Percentiles rank a stretch among this genome's conserved stretches.
Conservation (phyloP, 352 stramenopile species). For the Phytophthora multivora region DNA sequence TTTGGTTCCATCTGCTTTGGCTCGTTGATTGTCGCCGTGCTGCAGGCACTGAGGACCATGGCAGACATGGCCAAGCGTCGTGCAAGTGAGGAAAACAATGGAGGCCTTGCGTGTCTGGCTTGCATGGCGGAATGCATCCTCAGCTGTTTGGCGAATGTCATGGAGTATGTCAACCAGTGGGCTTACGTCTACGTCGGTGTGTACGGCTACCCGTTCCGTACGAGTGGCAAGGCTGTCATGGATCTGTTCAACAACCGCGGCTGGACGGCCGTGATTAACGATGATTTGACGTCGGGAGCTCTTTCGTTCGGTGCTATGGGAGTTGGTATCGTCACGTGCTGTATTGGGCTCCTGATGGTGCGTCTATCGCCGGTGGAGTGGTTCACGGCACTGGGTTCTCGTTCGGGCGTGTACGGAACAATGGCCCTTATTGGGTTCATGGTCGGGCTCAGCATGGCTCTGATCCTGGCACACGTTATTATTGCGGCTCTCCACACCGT, state of each 20-base stretch:
- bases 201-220: constrained; percentile 88
- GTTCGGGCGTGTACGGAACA: constrained; percentile 53
- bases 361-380: constrained; percentile 66
- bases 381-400: constrained; percentile 60
- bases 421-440: constrained; percentile 80
- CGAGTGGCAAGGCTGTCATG: constrained; percentile 88
- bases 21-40: constrained; percentile 86
- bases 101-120: constrained; percentile 73
- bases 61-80: constrained; percentile 69
- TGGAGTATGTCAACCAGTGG: constrained; percentile 92
- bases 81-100: constrained; percentile 76
- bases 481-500: constrained; percentile 86
- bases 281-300: constrained; percentile 84
- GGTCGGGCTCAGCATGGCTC: constrained; percentile 79
- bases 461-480: constrained; percentile 84
- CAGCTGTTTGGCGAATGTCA: constrained; percentile 80
- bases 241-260: constrained; percentile 86
- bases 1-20: constrained; percentile 87
- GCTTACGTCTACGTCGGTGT: constrained; percentile 92
- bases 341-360: constrained; percentile 68
- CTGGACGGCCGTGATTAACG: constrained; percentile 91
- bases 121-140: constrained; percentile 90
- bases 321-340: constrained; percentile 73
- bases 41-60: constrained; percentile 84
- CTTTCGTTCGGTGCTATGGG: constrained; percentile 84